These are phyloP conservation scores for Azolla pinnata DNA, from an alignment of 75 land plant genomes.

Conservation along the genomic window DNA sequence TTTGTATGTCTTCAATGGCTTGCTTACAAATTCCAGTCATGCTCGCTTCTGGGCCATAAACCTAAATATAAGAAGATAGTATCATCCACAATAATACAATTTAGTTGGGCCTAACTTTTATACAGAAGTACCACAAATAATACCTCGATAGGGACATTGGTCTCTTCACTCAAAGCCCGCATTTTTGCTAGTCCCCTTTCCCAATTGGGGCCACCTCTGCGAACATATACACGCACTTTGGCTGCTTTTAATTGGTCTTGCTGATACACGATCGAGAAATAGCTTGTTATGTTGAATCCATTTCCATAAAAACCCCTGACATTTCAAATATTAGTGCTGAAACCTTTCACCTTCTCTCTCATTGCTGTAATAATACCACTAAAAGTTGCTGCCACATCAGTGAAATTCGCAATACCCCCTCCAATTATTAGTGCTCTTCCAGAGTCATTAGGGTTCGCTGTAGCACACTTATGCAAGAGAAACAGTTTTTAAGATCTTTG, in stretches of 20 bases:
- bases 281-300: not conserved
- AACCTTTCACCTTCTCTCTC: slow-evolving; percentile 79
- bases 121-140: not conserved
- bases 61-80: slow-evolving; percentile 18
- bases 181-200: slow-evolving; percentile 42
- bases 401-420: slow-evolving; percentile 97
- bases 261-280: slow-evolving; percentile 13
- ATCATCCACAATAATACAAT: not conserved
- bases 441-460: slow-evolving; percentile 80
- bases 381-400: slow-evolving; percentile 96
- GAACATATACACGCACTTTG: slow-evolving; percentile 33
- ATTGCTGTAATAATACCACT: slow-evolving; percentile 83
- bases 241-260: slow-evolving; percentile 44
- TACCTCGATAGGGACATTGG: slow-evolving; percentile 42
- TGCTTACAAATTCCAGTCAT: slow-evolving; percentile 91
- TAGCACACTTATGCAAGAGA: slow-evolving; percentile 52
- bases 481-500: no score
- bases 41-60: slow-evolving; percentile 81
- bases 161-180: slow-evolving; percentile 40
- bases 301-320: not conserved
- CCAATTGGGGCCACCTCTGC: slow-evolving; percentile 53
- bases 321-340: not conserved
- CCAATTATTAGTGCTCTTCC: slow-evolving; percentile 79
- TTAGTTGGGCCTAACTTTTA: not conserved
- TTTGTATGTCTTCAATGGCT: slow-evolving; percentile 63